A percentile compares a stretch with the other conserved stretches of the same genome.
Conservation (phyloP, 495 filamentous ascomycete genomes). For the Trichocladium antarcticum region DNA sequence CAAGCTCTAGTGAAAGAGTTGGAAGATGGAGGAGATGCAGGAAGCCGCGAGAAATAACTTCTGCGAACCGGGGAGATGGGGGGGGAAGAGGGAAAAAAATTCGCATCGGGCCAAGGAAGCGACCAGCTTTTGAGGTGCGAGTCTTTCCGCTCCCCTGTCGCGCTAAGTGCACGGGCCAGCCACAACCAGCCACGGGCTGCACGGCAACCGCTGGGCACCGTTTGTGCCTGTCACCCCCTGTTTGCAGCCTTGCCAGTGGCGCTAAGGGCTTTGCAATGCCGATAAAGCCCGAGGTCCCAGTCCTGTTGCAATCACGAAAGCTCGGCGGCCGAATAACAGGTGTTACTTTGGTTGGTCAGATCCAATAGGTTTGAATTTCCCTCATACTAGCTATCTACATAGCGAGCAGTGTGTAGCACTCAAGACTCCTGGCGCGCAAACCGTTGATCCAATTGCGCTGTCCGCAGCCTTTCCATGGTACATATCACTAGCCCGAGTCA, state of each 20-base stretch:
- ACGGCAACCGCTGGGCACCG: constrained; percentile 15
- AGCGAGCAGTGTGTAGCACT: too few species aligned
- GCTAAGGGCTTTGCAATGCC: constrained; percentile 20
- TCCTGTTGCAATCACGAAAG: constrained; percentile 3
- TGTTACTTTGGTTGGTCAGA: neutral
- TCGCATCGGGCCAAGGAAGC: constrained; percentile 17
- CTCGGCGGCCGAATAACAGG: constrained; percentile 6
- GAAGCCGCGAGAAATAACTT: constrained; percentile 37
- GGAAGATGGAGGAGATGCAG: constrained; percentile 23
- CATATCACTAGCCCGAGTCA: neutral
- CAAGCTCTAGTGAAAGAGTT: constrained; percentile 29
- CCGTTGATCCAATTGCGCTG: neutral
- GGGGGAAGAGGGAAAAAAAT: constrained; percentile 27
- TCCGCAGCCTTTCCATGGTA: neutral
- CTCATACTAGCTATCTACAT: too few species aligned
- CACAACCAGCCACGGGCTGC: constrained; percentile 7
- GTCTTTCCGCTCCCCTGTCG: constrained; percentile 27
- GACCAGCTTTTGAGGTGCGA: constrained; percentile 30
- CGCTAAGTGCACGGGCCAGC: constrained; percentile 22
- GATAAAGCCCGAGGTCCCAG: constrained; percentile 28
- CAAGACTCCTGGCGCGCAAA: too few species aligned
- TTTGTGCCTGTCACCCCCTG: neutral
- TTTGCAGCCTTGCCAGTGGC: constrained; percentile 13
- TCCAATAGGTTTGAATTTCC: neutral
- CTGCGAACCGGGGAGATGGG: constrained; percentile 27